A percentile compares a stretch with the other conserved stretches of the same genome.
Evolutionary conservation across 1,284 basidiomycete species (phyloP).

Genomic region (Ceratobasidium sp.): DNA sequence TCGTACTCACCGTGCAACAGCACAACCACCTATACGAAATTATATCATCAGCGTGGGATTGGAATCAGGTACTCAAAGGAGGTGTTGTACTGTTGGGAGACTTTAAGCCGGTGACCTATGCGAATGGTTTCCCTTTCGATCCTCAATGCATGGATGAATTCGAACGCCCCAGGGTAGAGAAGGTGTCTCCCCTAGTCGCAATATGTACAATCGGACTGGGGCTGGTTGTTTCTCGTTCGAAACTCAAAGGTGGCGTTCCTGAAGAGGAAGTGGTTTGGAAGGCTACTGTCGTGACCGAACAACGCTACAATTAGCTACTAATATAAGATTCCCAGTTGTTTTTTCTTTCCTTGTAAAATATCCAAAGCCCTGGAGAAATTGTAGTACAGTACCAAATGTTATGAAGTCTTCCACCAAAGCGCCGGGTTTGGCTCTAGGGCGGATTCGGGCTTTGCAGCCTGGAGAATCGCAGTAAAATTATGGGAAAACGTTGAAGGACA

Average conservation of each 20-base stretch:
- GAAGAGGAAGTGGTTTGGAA: neutral
- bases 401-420: too few relatives aligned
- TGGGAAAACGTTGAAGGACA: too few relatives aligned
- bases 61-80: slow-evolving; percentile 25
- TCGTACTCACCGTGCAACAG: neutral
- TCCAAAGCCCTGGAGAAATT: too few relatives aligned
- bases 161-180: neutral
- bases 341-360: too few relatives aligned
- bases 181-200: neutral
- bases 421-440: too few relatives aligned
- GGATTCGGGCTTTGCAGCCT: too few relatives aligned
- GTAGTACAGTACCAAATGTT: too few relatives aligned
- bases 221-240: neutral
- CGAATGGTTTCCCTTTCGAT: neutral
- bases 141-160: slow-evolving; percentile 18
- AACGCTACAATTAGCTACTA: slow-evolving; percentile 11
- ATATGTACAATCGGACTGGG: slow-evolving; percentile 30
- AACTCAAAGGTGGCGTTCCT: neutral
- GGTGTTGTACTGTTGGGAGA: slow-evolving; percentile 27
- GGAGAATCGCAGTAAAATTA: too few relatives aligned
- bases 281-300: slow-evolving; percentile 25
- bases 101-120: slow-evolving; percentile 26
- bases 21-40: neutral
- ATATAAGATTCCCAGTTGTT: too few relatives aligned
- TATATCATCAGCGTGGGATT: slow-evolving; percentile 21